A percentile compares a stretch with the other conserved stretches of the same genome.
phyloP scores from a whole-genome alignment of 176 grass and related monocot genomes.

The Poa annua region DNA sequence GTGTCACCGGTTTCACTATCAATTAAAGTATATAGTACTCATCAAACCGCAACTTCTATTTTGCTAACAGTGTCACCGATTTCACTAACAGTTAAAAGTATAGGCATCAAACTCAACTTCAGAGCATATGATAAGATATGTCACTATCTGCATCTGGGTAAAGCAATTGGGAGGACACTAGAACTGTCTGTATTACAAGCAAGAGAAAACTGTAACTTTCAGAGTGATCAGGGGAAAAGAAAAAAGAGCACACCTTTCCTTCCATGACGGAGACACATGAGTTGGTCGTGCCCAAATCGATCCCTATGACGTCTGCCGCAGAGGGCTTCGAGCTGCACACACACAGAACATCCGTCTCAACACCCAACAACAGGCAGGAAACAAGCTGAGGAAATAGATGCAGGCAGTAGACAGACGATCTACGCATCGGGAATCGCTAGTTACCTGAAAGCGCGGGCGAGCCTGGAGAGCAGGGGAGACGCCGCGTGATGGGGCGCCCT shows the following conservation, averaged over 20 bases:
- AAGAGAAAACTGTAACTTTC: not conserved
- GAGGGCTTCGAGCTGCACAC: slow-evolving; percentile 68
- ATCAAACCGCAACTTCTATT: not conserved
- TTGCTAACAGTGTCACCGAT: not conserved
- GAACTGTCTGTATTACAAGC: not conserved
- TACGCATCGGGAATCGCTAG: not conserved
- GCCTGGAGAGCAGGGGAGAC: slow-evolving; percentile 56
- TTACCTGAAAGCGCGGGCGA: slow-evolving; percentile 87
- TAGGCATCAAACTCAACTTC: not conserved
- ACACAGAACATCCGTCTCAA: not conserved
- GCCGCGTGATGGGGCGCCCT: slow-evolving; percentile 19
- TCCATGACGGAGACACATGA: slow-evolving; percentile 93
- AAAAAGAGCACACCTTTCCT: slow-evolving; percentile 64
- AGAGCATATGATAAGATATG: not conserved
- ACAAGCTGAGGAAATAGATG: not conserved
- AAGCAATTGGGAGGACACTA: not conserved
- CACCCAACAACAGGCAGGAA: not conserved
- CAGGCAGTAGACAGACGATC: not conserved
- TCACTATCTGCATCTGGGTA: not conserved
- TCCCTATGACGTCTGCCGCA: slow-evolving; percentile 77
- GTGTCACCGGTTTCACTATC: not conserved
- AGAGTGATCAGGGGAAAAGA: not conserved
- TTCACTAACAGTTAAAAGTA: not conserved
- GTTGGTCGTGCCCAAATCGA: slow-evolving; percentile 95
- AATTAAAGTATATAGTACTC: not conserved